phyloP scores from a whole-genome alignment of 345 rosid species.

The Adansonia digitata region DNA sequence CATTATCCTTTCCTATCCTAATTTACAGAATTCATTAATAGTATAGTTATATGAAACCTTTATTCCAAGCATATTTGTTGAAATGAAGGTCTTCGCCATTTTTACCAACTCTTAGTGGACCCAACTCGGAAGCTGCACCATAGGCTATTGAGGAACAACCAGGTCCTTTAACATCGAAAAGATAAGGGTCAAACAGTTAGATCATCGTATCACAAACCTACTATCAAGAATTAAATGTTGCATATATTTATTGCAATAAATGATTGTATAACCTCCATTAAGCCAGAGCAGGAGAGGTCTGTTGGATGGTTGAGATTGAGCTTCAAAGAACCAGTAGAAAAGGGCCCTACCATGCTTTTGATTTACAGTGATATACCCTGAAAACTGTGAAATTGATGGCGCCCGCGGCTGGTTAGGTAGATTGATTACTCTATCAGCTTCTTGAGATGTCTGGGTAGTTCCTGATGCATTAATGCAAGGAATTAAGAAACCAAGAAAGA shows the following conservation, averaged over 20 bases:
- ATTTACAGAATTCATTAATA: background rate
- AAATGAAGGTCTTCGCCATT: slow-evolving; percentile 42
- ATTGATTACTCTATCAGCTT: slow-evolving; percentile 36
- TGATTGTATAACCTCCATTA: slow-evolving; percentile 58
- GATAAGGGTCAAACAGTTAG: background rate
- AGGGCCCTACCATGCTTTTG: slow-evolving; percentile 52
- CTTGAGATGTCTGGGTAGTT: slow-evolving; percentile 17
- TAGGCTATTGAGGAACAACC: slow-evolving; percentile 67
- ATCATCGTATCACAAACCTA: background rate
- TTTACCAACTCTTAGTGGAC: slow-evolving; percentile 47
- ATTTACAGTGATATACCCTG: slow-evolving; percentile 59
- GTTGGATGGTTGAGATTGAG: slow-evolving; percentile 41
- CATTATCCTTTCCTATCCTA: background rate
- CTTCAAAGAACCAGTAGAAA: slow-evolving; percentile 74
- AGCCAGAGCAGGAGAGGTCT: slow-evolving; percentile 67
- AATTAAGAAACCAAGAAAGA: slow-evolving; percentile 15
- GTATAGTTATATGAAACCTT: slow-evolving; percentile 27
- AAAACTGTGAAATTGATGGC: slow-evolving; percentile 48
- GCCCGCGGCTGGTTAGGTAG: slow-evolving; percentile 52
- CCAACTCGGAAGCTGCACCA: slow-evolving; percentile 61
- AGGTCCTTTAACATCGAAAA: slow-evolving; percentile 35
- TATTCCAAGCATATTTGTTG: slow-evolving; percentile 51
- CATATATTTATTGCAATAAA: no score
- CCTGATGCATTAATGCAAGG: slow-evolving; percentile 17
- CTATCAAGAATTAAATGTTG: background rate